Percentiles rank a stretch among this genome's conserved stretches.
phyloP scores from a whole-genome alignment of 257 asterid genomes.

The Thymus mandschuricus region DNA sequence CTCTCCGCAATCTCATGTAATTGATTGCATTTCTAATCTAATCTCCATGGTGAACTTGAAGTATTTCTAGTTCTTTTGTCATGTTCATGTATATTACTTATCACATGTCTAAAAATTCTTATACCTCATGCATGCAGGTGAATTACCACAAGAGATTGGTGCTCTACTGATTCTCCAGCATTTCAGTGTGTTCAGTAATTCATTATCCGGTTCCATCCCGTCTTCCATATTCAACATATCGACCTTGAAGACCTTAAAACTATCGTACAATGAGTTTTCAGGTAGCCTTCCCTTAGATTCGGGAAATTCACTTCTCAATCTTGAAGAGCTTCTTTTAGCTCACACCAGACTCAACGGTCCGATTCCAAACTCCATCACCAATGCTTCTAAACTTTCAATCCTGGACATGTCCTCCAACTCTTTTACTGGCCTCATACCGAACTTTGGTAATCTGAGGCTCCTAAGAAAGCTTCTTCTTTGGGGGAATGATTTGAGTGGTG shows the following conservation, averaged over 20 bases:
- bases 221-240: constrained; percentile 27
- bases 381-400: constrained; percentile 1
- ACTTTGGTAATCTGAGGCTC: neutral
- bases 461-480: neutral
- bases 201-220: constrained; percentile 20
- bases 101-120: too few relatives aligned
- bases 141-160: constrained; percentile 38
- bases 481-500: neutral
- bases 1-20: too few relatives aligned
- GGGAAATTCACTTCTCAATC: constrained; percentile 4
- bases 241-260: neutral
- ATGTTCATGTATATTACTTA: too few relatives aligned
- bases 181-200: constrained; percentile 9
- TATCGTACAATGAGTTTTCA: neutral
- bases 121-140: constrained; percentile 27
- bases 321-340: neutral
- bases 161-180: neutral
- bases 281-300: neutral
- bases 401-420: neutral
- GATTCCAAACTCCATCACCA: neutral
- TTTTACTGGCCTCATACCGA: neutral
- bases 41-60: too few relatives aligned
- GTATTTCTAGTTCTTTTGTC: too few relatives aligned
- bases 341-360: neutral
- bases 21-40: too few relatives aligned